Percentiles rank a stretch among this genome's conserved stretches.
Evolutionary conservation across 805 yeast genomes (phyloP).

Genomic region (Myxozyma lipomycoides): DNA sequence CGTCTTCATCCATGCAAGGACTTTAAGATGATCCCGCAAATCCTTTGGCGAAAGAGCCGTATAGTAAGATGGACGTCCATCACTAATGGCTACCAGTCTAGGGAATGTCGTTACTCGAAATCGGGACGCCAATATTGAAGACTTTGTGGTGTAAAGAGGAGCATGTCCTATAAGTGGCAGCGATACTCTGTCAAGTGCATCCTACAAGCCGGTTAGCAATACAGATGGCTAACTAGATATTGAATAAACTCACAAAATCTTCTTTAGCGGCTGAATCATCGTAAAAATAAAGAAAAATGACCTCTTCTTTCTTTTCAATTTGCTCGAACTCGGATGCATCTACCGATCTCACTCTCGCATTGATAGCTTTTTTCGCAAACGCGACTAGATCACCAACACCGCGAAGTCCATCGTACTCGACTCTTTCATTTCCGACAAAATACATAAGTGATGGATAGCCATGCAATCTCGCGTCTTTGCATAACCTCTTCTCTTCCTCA

Average conservation of each 20-base stretch:
- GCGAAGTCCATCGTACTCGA: constrained; percentile 35
- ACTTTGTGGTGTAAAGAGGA: constrained; percentile 33
- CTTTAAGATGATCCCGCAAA: constrained; percentile 33
- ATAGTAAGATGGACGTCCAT: constrained; percentile 31
- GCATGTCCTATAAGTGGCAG: constrained; percentile 36
- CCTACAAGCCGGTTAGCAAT: constrained; percentile 9
- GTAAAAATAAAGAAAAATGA: constrained; percentile 40
- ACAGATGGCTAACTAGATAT: not conserved
- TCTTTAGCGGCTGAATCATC: constrained; percentile 40
- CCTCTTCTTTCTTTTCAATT: constrained; percentile 31
- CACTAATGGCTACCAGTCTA: constrained; percentile 34
- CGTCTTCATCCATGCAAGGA: constrained; percentile 35
- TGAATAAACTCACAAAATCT: constrained; percentile 34
- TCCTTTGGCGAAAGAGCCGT: constrained; percentile 36
- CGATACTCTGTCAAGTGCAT: constrained; percentile 37
- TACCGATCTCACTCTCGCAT: constrained; percentile 34
- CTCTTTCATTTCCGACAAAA: constrained; percentile 32
- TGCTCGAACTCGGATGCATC: constrained; percentile 30
- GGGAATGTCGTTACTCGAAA: constrained; percentile 35
- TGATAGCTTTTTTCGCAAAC: constrained; percentile 36
- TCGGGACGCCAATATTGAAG: constrained; percentile 31
- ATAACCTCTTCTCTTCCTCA: constrained; percentile 34
- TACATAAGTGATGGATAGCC: constrained; percentile 33
- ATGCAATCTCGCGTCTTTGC: constrained; percentile 36
- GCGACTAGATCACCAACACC: constrained; percentile 36